Conservation (phyloP, 225 moss, liverwort and hornwort species). For the Polytrichum formosum region DNA sequence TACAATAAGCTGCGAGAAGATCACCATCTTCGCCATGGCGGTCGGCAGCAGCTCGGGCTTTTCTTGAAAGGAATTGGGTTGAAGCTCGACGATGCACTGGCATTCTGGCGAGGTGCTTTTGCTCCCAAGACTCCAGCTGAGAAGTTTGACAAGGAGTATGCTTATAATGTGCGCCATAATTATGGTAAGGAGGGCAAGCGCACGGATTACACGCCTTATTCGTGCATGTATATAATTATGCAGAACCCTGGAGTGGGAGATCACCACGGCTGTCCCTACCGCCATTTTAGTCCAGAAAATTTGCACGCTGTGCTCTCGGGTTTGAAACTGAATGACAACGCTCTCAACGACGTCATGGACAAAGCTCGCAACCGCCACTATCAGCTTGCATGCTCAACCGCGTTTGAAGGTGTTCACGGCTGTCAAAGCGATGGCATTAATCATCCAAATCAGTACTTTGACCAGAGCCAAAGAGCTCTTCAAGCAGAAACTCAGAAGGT, state of each 20-base stretch:
- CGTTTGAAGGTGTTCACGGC: slow-evolving; percentile 79
- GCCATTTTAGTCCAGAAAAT: slow-evolving; percentile 94
- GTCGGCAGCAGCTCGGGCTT: slow-evolving; percentile 92
- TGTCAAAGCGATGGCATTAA: slow-evolving; percentile 86
- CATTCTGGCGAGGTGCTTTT: slow-evolving; percentile 86
- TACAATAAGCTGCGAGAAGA: slow-evolving; percentile 73
- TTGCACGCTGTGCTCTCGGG: slow-evolving; percentile 71
- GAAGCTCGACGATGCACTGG: slow-evolving; percentile 84
- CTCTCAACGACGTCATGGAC: slow-evolving; percentile 76
- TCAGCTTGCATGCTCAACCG: slow-evolving; percentile 86
- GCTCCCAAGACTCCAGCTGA: slow-evolving; percentile 77
- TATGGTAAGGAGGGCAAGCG: slow-evolving; percentile 98
- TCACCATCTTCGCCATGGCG: slow-evolving; percentile 84
- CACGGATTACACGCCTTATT: slow-evolving; percentile 87
- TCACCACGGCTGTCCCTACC: slow-evolving; percentile 95
- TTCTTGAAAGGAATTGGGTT: slow-evolving; percentile 91
- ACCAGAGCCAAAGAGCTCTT: slow-evolving; percentile 69
- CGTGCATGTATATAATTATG: slow-evolving; percentile 94
- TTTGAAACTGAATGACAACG: slow-evolving; percentile 49
- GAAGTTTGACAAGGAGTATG: slow-evolving; percentile 98
- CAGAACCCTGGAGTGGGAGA: slow-evolving; percentile 98
- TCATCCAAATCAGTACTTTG: slow-evolving; percentile 90
- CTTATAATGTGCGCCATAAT: slow-evolving; percentile 87
- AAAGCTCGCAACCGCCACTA: slow-evolving; percentile 88
- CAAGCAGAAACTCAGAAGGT: slow-evolving; percentile 26